Evolutionary conservation across 768 basidiomycete genomes (phyloP), one percentile per base, ranked within the genome.

Genomic region (Lactarius pseudohatsudake): DNA sequence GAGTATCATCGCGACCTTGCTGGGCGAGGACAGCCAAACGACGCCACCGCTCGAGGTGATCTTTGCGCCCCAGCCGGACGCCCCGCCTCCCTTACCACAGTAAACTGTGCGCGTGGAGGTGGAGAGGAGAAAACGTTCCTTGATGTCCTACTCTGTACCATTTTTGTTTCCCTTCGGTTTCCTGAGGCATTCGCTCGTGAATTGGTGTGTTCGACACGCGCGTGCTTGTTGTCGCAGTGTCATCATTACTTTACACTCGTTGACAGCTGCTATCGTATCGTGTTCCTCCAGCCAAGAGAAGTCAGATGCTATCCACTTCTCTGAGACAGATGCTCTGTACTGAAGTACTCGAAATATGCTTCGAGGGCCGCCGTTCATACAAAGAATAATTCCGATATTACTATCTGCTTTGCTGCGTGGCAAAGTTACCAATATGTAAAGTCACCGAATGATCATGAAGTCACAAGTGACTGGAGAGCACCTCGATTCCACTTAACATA

Each of bases 21-120:
- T 94, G 34, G 86, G 84, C 72, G 91, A 94, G 71, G 90, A 93
- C 71, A 92, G 91, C 74, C 87, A 90, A 77, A 91, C 90, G 28
- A 90, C 92, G 5, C 92, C 91, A 22, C 91, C 92, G 45, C 82
- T 93, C 36, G 85, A 86, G 74, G 76, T 92, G 59, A 92, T 93
- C 72, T 93, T 93, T 77, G 91, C 91, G 16, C 89, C 90, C 15
- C 87, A 91, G 76, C 91, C 91, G 8, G 89, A 89, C 62, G 90
- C 87, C 3, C 90, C 91, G 36, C 91, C 91, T 58, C 91, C 91
- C 56, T 81, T 91, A 73, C 90, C 90, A 43, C 71, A 73, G 61
- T 77, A 71, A 16, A 76, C 18, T 4, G 9, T 18, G 16, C 2
- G 55, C 30, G 8, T 5, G 3, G 4, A 1, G 20, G 20, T 16